A percentile compares a stretch with the other conserved stretches of the same genome.
phyloP scores from a whole-genome alignment of 192 early-diverging fungal genomes.

The Gryganskiella cystojenkinii region DNA sequence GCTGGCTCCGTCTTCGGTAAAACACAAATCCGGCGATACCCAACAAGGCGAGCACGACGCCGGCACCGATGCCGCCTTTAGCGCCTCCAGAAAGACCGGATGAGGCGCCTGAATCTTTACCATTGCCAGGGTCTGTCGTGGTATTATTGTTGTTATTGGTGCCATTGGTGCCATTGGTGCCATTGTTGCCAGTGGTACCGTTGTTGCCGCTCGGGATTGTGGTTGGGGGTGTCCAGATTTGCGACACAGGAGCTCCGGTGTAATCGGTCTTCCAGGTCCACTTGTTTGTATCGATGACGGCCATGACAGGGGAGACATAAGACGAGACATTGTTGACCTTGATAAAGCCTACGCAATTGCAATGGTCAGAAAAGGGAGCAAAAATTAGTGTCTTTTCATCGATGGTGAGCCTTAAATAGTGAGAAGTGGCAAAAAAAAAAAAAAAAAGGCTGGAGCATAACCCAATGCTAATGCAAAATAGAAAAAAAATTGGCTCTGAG shows the following conservation, averaged over 20 bases:
- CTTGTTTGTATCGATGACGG: conserved; percentile 28
- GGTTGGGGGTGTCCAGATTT: conserved; percentile 20
- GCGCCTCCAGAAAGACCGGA: conserved; percentile 27
- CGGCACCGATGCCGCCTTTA: conserved; percentile 37
- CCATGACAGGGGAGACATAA: conserved; percentile 24
- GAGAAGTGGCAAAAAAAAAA: not conserved
- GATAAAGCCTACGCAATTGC: conserved; percentile 8
- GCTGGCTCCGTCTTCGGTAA: not conserved
- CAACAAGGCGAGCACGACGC: conserved; percentile 12
- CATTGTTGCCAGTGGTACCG: not conserved
- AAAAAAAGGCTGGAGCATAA: not conserved
- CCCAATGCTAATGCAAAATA: not conserved
- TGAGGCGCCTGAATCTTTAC: not conserved
- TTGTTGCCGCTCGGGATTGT: not conserved
- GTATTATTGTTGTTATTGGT: not conserved
- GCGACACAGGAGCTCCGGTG: conserved; percentile 18
- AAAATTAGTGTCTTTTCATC: not conserved
- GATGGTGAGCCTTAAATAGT: not conserved
- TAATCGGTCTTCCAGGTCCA: conserved; percentile 32
- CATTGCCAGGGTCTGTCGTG: not conserved
- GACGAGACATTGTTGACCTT: not conserved
- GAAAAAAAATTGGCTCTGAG: too few relatives aligned
- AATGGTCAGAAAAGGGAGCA: not conserved
- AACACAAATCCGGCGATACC: conserved; percentile 23
- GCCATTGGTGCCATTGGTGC: not conserved